These are phyloP conservation scores for Cercospora beticola DNA, from an alignment of 2,329 filamentous ascomycete species.

Conservation along the genomic window DNA sequence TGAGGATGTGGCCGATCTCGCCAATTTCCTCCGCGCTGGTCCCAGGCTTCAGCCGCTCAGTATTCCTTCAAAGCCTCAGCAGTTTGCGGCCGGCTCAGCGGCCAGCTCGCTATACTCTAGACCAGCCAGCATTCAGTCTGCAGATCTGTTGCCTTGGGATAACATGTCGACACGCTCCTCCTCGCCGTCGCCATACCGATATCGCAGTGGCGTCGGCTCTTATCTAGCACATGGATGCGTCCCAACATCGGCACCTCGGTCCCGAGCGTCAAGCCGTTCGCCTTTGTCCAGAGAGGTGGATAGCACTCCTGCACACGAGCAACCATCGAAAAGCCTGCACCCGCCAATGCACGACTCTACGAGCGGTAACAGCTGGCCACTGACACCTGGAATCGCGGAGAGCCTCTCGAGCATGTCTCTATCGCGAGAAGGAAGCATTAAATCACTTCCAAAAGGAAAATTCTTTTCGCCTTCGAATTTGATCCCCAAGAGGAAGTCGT, in stretches of 20 bases:
- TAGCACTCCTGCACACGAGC: neutral
- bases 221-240: constrained; percentile 5
- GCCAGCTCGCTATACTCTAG: constrained; percentile 7
- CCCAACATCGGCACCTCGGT: neutral
- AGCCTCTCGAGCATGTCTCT: constrained; percentile 5
- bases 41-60: neutral
- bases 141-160: constrained; percentile 7
- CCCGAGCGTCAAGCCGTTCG: neutral
- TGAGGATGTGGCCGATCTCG: constrained; percentile 10
- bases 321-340: neutral
- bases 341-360: neutral
- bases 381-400: constrained; percentile 1
- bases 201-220: constrained; percentile 16
- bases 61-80: neutral
- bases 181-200: constrained; percentile 10
- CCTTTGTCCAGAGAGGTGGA: constrained; percentile 1
- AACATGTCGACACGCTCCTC: neutral
- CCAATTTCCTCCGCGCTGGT: constrained; percentile 9
- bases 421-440: constrained; percentile 5
- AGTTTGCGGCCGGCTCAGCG: neutral
- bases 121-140: constrained; percentile 12
- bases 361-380: constrained; percentile 1
- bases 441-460: neutral
- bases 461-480: neutral
- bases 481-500: constrained; percentile 7